A percentile compares a stretch with the other conserved stretches of the same genome.
These are phyloP conservation scores for Ophiocordyceps sinensis DNA, from an alignment of 2,329 filamentous ascomycete species.

Conservation along the genomic window DNA sequence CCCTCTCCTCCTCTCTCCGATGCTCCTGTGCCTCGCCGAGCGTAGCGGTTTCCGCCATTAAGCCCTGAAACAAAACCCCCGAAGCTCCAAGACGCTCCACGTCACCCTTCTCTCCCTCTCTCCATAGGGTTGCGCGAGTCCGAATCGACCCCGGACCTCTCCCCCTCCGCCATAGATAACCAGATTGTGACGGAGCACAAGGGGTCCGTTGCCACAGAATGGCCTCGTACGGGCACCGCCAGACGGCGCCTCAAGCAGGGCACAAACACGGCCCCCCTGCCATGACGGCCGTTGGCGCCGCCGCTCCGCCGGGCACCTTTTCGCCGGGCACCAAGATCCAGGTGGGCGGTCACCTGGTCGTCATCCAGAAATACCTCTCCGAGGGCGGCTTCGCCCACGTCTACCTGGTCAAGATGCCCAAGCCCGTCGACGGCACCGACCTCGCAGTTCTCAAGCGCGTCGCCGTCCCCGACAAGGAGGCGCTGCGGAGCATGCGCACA, in stretches of 20 bases:
- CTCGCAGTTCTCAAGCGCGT: slow-evolving; percentile 85
- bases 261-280: slow-evolving; percentile 20
- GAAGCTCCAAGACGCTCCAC: not conserved
- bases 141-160: too few relatives aligned
- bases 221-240: slow-evolving; percentile 23
- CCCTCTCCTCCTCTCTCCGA: not conserved
- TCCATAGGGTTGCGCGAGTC: too few relatives aligned
- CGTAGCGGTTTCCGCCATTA: not conserved
- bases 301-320: slow-evolving; percentile 71
- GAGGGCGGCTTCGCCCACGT: slow-evolving; percentile 98
- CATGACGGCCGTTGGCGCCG: slow-evolving; percentile 20
- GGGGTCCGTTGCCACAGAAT: slow-evolving; percentile 7
- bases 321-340: slow-evolving; percentile 91
- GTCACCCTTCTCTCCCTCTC: too few relatives aligned
- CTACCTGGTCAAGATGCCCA: slow-evolving; percentile 80
- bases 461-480: slow-evolving; percentile 89
- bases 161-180: too few relatives aligned
- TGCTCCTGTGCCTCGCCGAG: not conserved
- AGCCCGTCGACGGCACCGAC: slow-evolving; percentile 63
- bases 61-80: not conserved
- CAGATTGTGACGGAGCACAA: too few relatives aligned
- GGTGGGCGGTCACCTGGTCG: slow-evolving; percentile 79
- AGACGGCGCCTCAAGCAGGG: slow-evolving; percentile 10
- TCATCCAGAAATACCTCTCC: slow-evolving; percentile 94
- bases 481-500: slow-evolving; percentile 88